Conservation (phyloP, 805 yeast genomes). For the Sugiyamaella boreocaroliniensis region DNA sequence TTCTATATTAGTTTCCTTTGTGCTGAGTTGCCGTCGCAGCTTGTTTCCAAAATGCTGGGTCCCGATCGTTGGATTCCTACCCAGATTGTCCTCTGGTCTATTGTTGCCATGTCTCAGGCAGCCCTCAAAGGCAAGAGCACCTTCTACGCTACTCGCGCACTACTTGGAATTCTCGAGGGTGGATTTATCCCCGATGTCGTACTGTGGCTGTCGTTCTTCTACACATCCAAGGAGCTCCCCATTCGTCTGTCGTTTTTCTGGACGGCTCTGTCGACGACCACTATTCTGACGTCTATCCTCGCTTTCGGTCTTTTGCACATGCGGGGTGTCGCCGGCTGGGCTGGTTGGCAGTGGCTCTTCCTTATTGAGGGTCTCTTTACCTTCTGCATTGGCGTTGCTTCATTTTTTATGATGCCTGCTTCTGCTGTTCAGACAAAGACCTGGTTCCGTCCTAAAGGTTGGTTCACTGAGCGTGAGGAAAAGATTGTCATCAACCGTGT, state of each 20-base stretch:
- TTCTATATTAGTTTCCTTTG: slow-evolving; percentile 47
- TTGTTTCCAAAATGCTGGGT: slow-evolving; percentile 56
- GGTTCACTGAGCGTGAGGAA: slow-evolving; percentile 52
- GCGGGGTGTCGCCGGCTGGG: slow-evolving; percentile 38
- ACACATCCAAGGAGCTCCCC: slow-evolving; percentile 51
- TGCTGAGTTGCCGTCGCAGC: slow-evolving; percentile 63
- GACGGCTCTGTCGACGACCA: slow-evolving; percentile 46
- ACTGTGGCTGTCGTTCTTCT: slow-evolving; percentile 62
- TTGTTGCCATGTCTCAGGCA: slow-evolving; percentile 53
- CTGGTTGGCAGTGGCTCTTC: slow-evolving; percentile 62
- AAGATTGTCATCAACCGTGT: slow-evolving; percentile 54
- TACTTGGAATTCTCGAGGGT: slow-evolving; percentile 56
- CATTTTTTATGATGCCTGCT: slow-evolving; percentile 50
- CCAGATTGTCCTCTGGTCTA: slow-evolving; percentile 51
- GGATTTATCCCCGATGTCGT: slow-evolving; percentile 63
- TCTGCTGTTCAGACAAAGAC: slow-evolving; percentile 43
- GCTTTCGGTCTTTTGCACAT: slow-evolving; percentile 53
- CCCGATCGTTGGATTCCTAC: slow-evolving; percentile 60
- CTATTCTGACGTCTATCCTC: slow-evolving; percentile 40
- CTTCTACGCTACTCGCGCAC: slow-evolving; percentile 43
- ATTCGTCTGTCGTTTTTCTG: slow-evolving; percentile 55
- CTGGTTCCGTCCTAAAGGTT: slow-evolving; percentile 44
- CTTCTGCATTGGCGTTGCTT: slow-evolving; percentile 42
- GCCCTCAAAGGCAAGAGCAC: slow-evolving; percentile 37
- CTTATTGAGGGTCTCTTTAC: slow-evolving; percentile 61